Base-by-base conservation (phyloP, 345 rosid species). In the Moricandia arvensis region DNA sequence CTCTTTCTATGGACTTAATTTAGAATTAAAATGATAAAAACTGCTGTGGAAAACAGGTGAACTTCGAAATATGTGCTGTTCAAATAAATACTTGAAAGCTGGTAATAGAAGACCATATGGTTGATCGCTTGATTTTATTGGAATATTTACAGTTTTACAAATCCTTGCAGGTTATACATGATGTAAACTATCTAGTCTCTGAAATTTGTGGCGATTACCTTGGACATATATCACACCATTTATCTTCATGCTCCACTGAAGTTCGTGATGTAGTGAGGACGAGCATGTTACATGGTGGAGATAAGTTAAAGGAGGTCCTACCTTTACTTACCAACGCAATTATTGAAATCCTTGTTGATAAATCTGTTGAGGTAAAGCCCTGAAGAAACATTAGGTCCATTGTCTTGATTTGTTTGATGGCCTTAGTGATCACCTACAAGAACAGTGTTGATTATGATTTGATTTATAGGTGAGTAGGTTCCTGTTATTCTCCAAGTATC, bases 161-260 rank as follows among this genome's bases (percentile, higher is more conserved):
- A 21, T 75, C 74, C 72, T 76, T 87, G 87, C 97, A 95, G 99
- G 82, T 95, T 77, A 88, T 95, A 79, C 93, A 92, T 75, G 97
- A 95, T 78, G 75, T 90, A 76, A 83, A 80, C 78, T 81, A 76
- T 77, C 85, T 92, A 80, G 88, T 81, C 61, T 77, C 82, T 18
- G 96, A 86, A 85, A 84, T 90, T 45, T 73, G 83, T 69, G 96
- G 93, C 57, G 85, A 82, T 78, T 92, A 85, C 81, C 75, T 90
- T 76, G 82, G 74, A 76, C 86, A 80, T 72, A 75, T 92, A 79
- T 84, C 83, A 74, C 77, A 80, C 71, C 83, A 78, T 81, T 84
- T 92, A 67, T 82, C 97, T 69, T 81, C 96, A 53, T 88, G 93
- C 86, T 83, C 99, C 35, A 1, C 83, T 8, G 92, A 88, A 65